Percentiles rank a stretch among this genome's conserved stretches.
Evolutionary conservation across 2,329 filamentous ascomycete species (phyloP).

Genomic region (Aspergillus sp.): DNA sequence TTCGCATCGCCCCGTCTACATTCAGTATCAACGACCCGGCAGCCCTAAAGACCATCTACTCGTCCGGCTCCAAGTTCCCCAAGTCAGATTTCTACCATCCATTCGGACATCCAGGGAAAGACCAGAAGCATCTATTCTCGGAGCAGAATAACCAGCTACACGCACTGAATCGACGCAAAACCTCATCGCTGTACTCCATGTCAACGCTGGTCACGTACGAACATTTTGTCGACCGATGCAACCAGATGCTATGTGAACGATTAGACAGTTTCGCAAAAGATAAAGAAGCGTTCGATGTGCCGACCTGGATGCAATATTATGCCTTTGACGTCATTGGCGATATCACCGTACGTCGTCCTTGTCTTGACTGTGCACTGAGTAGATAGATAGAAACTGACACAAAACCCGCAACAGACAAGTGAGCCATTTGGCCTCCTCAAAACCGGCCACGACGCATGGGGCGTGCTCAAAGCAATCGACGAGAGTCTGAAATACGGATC

Average conservation of each 20-base stretch:
- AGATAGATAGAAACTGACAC: constrained; percentile 6
- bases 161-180: constrained; percentile 9
- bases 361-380: no score
- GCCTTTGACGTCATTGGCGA: constrained; percentile 14
- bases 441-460: not conserved
- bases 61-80: constrained; percentile 11
- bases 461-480: constrained; percentile 4
- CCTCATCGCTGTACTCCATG: constrained; percentile 17
- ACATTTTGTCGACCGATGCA: constrained; percentile 14
- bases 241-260: constrained; percentile 1
- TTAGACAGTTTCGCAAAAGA: not conserved
- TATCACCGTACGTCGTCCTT: constrained; percentile 14
- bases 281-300: not conserved
- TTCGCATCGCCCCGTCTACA: constrained; percentile 37
- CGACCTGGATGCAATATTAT: constrained; percentile 27
- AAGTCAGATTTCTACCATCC: constrained; percentile 20
- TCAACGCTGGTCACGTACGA: constrained; percentile 14
- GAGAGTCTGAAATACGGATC: not conserved
- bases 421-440: constrained; percentile 3
- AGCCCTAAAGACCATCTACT: constrained; percentile 17
- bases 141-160: constrained; percentile 3
- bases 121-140: constrained; percentile 7
- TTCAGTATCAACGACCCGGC: constrained; percentile 36
- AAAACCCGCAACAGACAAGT: constrained; percentile 15
- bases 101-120: constrained; percentile 1